A percentile compares a stretch with the other conserved stretches of the same genome.
Evolutionary conservation across 2,329 filamentous ascomycete genomes (phyloP).

Genomic region (Fusarium denticulatum): DNA sequence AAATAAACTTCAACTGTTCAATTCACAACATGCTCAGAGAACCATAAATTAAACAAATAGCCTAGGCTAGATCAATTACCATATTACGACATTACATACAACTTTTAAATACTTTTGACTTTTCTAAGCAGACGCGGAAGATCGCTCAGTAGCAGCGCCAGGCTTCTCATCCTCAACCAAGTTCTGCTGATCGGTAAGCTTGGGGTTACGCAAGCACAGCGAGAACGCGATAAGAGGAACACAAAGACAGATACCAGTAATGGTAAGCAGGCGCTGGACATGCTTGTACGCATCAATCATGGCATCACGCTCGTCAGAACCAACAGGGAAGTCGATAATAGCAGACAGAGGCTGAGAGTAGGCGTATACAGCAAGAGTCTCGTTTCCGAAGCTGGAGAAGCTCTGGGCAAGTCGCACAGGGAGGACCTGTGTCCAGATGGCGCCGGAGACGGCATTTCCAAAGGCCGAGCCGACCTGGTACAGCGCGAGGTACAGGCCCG

Average conservation of each 20-base stretch:
- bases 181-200: slow-evolving; percentile 57
- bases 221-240: slow-evolving; percentile 59
- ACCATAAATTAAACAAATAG: not conserved
- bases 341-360: slow-evolving; percentile 52
- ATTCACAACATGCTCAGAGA: too few species aligned
- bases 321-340: slow-evolving; percentile 51
- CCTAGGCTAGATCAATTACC: slow-evolving; percentile 19
- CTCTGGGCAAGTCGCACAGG: slow-evolving; percentile 56
- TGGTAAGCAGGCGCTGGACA: slow-evolving; percentile 58
- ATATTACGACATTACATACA: slow-evolving; percentile 11
- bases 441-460: slow-evolving; percentile 68
- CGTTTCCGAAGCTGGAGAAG: slow-evolving; percentile 46
- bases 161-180: slow-evolving; percentile 49
- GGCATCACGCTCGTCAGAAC: slow-evolving; percentile 54
- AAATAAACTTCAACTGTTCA: not conserved
- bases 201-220: slow-evolving; percentile 55
- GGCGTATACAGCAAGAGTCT: slow-evolving; percentile 48
- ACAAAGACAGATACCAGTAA: slow-evolving; percentile 60
- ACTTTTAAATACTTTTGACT: not conserved
- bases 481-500: slow-evolving; percentile 69
- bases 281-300: slow-evolving; percentile 58
- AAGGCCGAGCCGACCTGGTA: slow-evolving; percentile 71
- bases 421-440: slow-evolving; percentile 69
- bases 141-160: slow-evolving; percentile 9
- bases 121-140: not conserved